Evolutionary conservation across 192 early-diverging fungal genomes (phyloP).

Genomic region (Phlyctochytrium arcticum): DNA sequence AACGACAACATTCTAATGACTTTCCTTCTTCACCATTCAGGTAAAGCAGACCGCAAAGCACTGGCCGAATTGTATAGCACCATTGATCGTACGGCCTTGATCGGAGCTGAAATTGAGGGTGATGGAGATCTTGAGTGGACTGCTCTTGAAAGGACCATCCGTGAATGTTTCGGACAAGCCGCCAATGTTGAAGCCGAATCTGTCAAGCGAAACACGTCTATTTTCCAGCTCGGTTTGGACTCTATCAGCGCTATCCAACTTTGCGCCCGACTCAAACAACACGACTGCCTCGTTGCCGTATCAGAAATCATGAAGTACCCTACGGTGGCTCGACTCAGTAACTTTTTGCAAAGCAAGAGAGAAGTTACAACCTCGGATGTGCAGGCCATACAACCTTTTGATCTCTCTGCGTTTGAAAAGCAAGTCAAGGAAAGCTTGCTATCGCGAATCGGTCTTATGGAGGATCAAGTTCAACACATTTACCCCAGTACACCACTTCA

Average conservation of each 20-base stretch:
- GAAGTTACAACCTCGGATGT: not conserved
- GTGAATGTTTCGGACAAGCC: not conserved
- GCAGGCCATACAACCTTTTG: not conserved
- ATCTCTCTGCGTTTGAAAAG: not conserved
- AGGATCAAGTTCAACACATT: not conserved
- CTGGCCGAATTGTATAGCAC: not conserved
- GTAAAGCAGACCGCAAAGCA: constrained; percentile 11
- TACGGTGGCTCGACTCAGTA: not conserved
- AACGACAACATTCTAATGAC: not conserved
- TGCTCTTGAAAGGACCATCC: not conserved
- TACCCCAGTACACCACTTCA: constrained; percentile 29
- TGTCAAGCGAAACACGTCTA: not conserved
- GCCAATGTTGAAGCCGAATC: not conserved
- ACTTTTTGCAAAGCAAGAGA: not conserved
- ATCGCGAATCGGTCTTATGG: not conserved
- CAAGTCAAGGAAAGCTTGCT: not conserved
- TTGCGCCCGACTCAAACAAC: not conserved
- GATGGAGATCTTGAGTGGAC: constrained; percentile 2
- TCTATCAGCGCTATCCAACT: constrained; percentile 21
- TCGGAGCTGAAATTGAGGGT: not conserved
- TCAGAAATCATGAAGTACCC: constrained; percentile 18
- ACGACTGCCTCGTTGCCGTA: not conserved
- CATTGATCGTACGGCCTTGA: not conserved
- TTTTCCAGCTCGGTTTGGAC: constrained; percentile 21
- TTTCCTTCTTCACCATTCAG: not conserved